Base-by-base conservation (phyloP, 1,139 yeast genomes). In the Pichia kudriavzevii region DNA sequence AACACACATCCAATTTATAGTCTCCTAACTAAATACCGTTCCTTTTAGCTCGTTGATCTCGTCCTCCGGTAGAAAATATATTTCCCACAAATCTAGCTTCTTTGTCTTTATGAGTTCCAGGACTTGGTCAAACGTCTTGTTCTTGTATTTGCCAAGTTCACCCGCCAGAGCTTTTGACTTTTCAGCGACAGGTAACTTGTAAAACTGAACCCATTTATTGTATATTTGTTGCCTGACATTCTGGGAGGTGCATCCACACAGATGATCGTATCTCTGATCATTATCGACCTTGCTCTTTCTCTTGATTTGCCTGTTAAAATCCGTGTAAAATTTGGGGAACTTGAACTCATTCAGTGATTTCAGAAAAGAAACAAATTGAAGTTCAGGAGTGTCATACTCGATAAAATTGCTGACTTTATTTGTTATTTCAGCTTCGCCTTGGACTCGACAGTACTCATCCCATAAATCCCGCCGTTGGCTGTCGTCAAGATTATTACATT, bases 311-410 rank as follows among this genome's bases (percentile, higher is more conserved):
- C 42, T 34, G 18, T 34, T 36, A 22, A 41, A 43, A 24, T 43
- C 46, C 44, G 50, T 27, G 56, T 53, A 41, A 21, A 37, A 37
- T 30, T 35, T 43, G 2, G 42, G 37, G 8, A 33, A 18, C 12
- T 39, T 36, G 2, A 14, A 4, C 11, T 10, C 22, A 5, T 17
- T 12, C 16, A 12, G 15, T 7, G 20, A 15, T 14, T 31, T 29
- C 8, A 42, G 12, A 31, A 16, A 38, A 2, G 22, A 7, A 8
- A 36, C 30, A 23, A 38, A 40, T 11, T 26, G n/a, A 4, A 32
- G 7, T 12, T 34, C 28, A 2, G 44, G 36, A 4, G 39, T 14
- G 16, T 34, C 23, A 7, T n/a, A 22, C 5, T 13, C 8, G 12
- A 19, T 14, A 3, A 7, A 2, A 12, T 13, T 18, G 4, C 4